Evolutionary conservation across 2,329 filamentous ascomycete genomes (phyloP), one percentile per base, ranked within the genome.

Genomic region (Penicillium griseofulvum): DNA sequence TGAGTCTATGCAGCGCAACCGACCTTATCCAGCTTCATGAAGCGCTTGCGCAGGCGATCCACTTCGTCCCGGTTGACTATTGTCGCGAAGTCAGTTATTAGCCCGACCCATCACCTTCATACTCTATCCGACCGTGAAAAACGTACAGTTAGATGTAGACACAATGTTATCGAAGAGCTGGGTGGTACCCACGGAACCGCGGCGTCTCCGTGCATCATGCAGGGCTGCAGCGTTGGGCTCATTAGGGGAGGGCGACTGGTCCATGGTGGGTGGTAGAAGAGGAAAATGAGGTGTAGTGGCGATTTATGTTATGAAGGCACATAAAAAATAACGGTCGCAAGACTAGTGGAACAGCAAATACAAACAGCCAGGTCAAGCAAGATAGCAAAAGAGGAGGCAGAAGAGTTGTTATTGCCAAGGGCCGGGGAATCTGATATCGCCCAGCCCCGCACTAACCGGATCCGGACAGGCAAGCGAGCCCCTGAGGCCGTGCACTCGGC

Each of bases 11-110:
- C 9, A 26, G 19, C 22, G 16, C 22, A 22, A 11, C 68, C 55
- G 48, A 94, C 93, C 85, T 97, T 97, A 78, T 99, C 94, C 57
- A 99, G 81, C 79, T 99, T 99, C 93, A 97, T 97, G 73, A 99
- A 99, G 59, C 93, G 86, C 81, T 99, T 99, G 71, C 91, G 85
- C 73, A 99, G 82, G 69, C 94, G 86, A 73, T 97, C 94, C 57
- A 99, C 91, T 76, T 99, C 94, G 70, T 99, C 94, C 74, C 90
- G 88, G 80, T 99, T 90, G 81, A 99, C 93, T 97, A 68, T 66
- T 28, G 16, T 31, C 22, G 37, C 37, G 14, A 29, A 34, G 52
- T 62, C 42, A 58, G 56, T 56, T 42, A 26, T 12, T 9, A 26
- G 19, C 19, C 51, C 22, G 43, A 38, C 34, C 43, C 52, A 28